phyloP scores from a whole-genome alignment of 23 red algal species.

The Gracilaria vermiculophylla region DNA sequence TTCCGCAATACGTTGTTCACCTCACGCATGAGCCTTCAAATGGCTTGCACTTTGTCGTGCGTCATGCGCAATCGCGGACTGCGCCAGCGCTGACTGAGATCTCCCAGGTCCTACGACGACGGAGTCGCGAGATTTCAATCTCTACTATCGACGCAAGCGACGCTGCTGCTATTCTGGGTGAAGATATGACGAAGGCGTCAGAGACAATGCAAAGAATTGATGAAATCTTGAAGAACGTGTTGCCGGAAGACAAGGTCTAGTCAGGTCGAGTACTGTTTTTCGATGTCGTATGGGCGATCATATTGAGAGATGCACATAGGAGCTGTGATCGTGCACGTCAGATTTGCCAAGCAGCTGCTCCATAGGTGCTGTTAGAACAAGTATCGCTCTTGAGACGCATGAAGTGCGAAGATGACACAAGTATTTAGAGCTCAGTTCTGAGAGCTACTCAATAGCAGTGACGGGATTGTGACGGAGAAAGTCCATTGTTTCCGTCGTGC shows the following conservation, averaged over 20 bases:
- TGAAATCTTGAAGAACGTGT: slow-evolving; percentile 3
- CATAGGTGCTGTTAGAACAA: no score
- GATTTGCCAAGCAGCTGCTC: no score
- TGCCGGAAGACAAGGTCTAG: neutral
- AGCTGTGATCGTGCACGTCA: no score
- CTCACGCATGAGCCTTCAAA: slow-evolving; percentile 65
- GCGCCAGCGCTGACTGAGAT: slow-evolving; percentile 40
- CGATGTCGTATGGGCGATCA: neutral
- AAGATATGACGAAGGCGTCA: slow-evolving; percentile 13
- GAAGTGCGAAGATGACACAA: no score
- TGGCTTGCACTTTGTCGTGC: slow-evolving; percentile 45
- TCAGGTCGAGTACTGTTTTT: neutral
- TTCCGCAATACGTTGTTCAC: slow-evolving; percentile 45
- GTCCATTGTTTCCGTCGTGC: no score
- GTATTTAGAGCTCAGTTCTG: no score
- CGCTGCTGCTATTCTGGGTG: slow-evolving; percentile 24
- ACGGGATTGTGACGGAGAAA: no score
- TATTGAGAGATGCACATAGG: neutral
- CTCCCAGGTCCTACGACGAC: neutral
- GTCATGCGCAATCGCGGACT: slow-evolving; percentile 45
- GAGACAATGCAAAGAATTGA: slow-evolving; percentile 9
- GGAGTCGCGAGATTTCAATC: slow-evolving; percentile 1
- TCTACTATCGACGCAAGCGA: slow-evolving; percentile 31
- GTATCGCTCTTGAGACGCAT: no score
- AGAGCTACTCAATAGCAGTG: no score